These are phyloP conservation scores for Termitomyces titanicus DNA, from an alignment of 768 basidiomycete species.

Conservation along the genomic window DNA sequence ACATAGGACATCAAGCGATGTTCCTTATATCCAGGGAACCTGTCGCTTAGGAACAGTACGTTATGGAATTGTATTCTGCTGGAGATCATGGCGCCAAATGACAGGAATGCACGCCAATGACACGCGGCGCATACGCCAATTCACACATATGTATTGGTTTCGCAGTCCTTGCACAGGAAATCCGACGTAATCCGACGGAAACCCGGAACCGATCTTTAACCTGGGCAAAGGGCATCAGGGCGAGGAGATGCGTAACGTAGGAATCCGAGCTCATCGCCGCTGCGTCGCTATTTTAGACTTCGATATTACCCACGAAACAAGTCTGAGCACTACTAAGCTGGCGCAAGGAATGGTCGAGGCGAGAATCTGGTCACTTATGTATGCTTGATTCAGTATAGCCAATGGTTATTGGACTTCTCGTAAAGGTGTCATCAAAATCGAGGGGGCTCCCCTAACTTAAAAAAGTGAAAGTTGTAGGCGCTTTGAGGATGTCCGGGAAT, in stretches of 20 bases:
- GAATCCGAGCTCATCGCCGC: not conserved
- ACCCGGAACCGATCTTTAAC: not conserved
- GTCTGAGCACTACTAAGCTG: no score
- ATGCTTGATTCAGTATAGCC: not conserved
- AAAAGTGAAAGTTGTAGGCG: not conserved
- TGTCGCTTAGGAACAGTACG: not conserved
- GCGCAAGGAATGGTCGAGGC: not conserved
- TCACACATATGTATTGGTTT: not conserved
- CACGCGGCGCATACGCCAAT: not conserved
- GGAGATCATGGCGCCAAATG: not conserved
- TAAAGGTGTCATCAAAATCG: no score
- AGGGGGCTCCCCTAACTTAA: no score
- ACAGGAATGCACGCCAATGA: not conserved
- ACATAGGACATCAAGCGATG: not conserved
- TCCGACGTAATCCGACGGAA: not conserved
- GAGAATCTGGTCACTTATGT: not conserved
- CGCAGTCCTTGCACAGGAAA: not conserved
- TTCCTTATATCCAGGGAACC: not conserved
- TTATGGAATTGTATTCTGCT: not conserved
- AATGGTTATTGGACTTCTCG: not conserved
- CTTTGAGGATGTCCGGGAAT: not conserved
- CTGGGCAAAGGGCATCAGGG: slow-evolving; percentile 4
- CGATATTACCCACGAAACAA: not conserved
- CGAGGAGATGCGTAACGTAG: not conserved
- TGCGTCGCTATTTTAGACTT: not conserved